Evolutionary conservation across 805 yeast species (phyloP), one percentile per base, ranked within the genome.

Genomic region (Brettanomyces nanus): DNA sequence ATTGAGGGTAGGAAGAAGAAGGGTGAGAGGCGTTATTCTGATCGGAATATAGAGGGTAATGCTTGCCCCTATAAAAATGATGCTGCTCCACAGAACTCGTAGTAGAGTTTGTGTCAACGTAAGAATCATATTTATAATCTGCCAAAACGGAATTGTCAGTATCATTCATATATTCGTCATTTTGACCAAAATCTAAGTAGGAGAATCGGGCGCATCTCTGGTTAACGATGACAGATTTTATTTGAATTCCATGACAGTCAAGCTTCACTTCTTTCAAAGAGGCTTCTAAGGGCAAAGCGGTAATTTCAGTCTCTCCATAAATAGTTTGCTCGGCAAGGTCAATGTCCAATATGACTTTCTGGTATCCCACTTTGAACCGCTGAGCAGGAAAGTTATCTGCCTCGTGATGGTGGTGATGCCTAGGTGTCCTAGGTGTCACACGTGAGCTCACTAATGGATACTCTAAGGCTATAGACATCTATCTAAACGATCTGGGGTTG

Each of bases 241-340:
- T 73, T 27, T 64, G 66, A 62, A 82, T 69, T 31, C 85, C 85
- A 37, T 95, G 73, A 42, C 95, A 85, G 56, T 92, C 97, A 36
- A 92, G 63, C 37, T 74, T 73, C 19, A 92, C 64, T 9, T 64
- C 62, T 40, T 72, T 74, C 32, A 90, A 62, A 1, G 65, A 51
- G 17, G 77, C 63, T 36, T 77, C 74, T 13, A 75, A 62, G 0
- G 98, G 97, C 14, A 84, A 68, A 3, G 89, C 66, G 2, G 92
- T 81, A 23, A 92, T 62, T 52, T 89, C 97, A 0, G 97, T 86
- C 46, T 73, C 69, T 13, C 97, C 98, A 0, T 52, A 53, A 5
- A 87, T 62, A 17, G 62, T 51, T 44, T 73, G 69, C 14, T 68
- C 64, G n/a, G 77, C 70, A 31, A 89, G 63, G 55, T 87, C 95